These are phyloP conservation scores for Podospora didyma DNA, from an alignment of 495 filamentous ascomycete genomes.

Conservation along the genomic window DNA sequence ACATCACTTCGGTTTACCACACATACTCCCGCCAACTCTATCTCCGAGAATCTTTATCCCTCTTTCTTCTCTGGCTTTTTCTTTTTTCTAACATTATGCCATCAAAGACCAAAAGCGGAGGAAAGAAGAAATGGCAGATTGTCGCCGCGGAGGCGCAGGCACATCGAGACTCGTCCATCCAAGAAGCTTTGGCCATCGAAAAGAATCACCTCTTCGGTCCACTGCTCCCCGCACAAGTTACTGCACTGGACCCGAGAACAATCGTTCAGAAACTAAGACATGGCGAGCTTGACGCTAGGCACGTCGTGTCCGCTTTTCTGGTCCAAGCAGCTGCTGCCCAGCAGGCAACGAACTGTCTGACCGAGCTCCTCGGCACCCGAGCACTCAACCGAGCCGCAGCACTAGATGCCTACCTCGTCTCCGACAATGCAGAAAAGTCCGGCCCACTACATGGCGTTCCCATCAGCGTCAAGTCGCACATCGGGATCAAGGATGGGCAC, in stretches of 20 bases:
- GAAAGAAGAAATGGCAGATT: not conserved
- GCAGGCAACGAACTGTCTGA: not conserved
- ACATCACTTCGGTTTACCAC: too few relatives aligned
- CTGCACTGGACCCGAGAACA: not conserved
- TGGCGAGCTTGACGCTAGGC: not conserved
- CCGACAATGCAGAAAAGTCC: not conserved
- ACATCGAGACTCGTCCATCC: not conserved
- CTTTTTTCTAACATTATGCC: too few relatives aligned
- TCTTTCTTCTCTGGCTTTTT: too few relatives aligned
- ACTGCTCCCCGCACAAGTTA: not conserved
- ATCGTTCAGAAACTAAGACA: not conserved
- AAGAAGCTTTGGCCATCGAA: not conserved
- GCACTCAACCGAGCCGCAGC: not conserved
- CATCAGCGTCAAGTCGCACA: constrained; percentile 75
- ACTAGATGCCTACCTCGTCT: not conserved
- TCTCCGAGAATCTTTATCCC: too few relatives aligned
- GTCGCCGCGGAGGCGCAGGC: not conserved
- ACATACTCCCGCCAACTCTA: too few relatives aligned
- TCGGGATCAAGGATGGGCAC: constrained; percentile 72
- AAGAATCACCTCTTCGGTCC: not conserved
- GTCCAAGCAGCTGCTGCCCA: not conserved
- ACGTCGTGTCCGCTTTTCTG: not conserved
- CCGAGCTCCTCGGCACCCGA: not conserved
- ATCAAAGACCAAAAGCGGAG: not conserved
- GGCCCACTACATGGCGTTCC: constrained; percentile 80